Percentiles rank a stretch among this genome's conserved stretches.
Conservation (phyloP, 768 basidiomycete species). For the Leccinum ochraceum region DNA sequence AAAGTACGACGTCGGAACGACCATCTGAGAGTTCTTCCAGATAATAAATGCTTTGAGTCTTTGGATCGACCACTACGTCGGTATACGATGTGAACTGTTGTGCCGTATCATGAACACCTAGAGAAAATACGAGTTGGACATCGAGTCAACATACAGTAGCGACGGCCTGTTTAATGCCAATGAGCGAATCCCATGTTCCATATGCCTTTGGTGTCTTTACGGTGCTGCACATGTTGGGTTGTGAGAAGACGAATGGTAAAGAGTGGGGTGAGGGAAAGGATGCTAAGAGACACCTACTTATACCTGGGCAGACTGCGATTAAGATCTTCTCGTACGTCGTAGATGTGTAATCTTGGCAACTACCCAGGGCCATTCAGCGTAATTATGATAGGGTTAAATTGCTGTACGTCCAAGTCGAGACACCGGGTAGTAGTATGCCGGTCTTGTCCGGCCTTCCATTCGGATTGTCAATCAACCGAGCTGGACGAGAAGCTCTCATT, state of each 20-base stretch:
- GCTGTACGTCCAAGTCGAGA: too few species aligned
- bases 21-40: slow-evolving; percentile 57
- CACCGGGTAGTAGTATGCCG: too few species aligned
- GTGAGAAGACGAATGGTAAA: background rate
- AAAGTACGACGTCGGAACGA: slow-evolving; percentile 50
- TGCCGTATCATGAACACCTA: background rate
- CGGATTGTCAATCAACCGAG: too few species aligned
- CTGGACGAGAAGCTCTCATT: too few species aligned
- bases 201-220: slow-evolving; percentile 42
- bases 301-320: background rate
- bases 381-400: too few species aligned
- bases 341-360: background rate
- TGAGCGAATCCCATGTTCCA: slow-evolving; percentile 60
- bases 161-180: slow-evolving; percentile 50
- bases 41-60: slow-evolving; percentile 48
- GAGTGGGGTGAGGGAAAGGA: too few species aligned
- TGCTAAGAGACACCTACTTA: background rate
- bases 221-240: background rate
- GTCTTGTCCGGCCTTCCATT: too few species aligned
- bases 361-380: background rate
- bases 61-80: slow-evolving; percentile 56
- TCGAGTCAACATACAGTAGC: slow-evolving; percentile 33
- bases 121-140: background rate
- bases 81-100: slow-evolving; percentile 30
- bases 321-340: background rate